A percentile compares a stretch with the other conserved stretches of the same genome.
These are phyloP conservation scores for Jaltomata sinuosa DNA, from an alignment of 257 asterid genomes.

Conservation along the genomic window DNA sequence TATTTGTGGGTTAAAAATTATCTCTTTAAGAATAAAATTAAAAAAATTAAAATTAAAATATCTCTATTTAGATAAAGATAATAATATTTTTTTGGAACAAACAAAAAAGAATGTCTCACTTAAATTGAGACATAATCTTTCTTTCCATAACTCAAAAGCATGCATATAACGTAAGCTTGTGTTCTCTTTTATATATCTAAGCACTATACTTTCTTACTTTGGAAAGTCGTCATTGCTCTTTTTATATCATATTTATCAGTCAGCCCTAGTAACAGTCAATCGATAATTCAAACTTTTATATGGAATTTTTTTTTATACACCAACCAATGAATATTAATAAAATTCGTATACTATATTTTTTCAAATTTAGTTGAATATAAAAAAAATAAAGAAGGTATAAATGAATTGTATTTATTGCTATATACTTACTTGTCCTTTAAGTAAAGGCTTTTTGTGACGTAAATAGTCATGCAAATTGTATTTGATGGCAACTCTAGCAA, in stretches of 20 bases:
- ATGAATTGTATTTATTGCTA: neutral
- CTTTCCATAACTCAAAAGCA: neutral
- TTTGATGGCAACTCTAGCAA: constrained; percentile 36
- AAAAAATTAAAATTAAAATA: too few species aligned
- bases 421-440: constrained; percentile 24
- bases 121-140: neutral
- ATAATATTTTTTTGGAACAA: too few species aligned
- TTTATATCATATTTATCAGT: too few species aligned
- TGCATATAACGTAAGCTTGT: neutral
- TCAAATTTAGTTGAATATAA: neutral
- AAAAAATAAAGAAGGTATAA: neutral
- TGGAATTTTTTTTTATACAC: too few species aligned
- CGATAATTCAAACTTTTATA: too few species aligned
- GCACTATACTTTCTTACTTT: too few species aligned
- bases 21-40: too few species aligned
- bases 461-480: constrained; percentile 18
- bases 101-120: neutral
- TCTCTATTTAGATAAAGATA: too few species aligned
- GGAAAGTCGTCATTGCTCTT: too few species aligned
- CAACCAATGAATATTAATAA: neutral
- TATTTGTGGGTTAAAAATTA: too few species aligned
- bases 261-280: too few species aligned
- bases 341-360: neutral
- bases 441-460: constrained; percentile 24
- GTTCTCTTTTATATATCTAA: too few species aligned